Evolutionary conservation across 2,329 filamentous ascomycete species (phyloP).

Genomic region (Rasamsonia emersonii): DNA sequence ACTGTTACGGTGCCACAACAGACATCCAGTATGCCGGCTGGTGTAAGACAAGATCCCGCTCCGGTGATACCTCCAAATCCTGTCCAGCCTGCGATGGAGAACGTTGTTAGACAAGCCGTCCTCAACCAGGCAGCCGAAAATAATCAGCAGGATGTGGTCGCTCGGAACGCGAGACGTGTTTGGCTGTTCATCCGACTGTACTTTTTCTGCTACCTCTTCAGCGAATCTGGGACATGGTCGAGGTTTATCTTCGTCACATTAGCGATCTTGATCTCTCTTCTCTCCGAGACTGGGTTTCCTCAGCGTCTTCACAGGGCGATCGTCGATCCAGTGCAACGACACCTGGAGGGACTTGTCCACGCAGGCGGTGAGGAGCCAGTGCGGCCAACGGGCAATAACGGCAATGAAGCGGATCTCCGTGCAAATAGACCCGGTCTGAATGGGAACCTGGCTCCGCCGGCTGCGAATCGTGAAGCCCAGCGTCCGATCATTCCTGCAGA

Average conservation of each 20-base stretch:
- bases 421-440: neutral
- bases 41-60: constrained; percentile 1
- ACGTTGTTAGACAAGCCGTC: constrained; percentile 24
- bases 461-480: constrained; percentile 1
- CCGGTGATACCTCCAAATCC: constrained; percentile 9
- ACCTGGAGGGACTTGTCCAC: constrained; percentile 37
- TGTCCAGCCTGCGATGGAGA: constrained; percentile 17
- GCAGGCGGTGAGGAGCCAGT: constrained; percentile 16
- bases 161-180: constrained; percentile 35
- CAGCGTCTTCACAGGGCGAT: constrained; percentile 24
- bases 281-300: constrained; percentile 34
- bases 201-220: constrained; percentile 52
- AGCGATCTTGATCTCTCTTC: constrained; percentile 29
- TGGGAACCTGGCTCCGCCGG: neutral
- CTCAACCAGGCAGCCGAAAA: constrained; percentile 20
- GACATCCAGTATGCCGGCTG: constrained; percentile 1
- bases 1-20: constrained; percentile 10
- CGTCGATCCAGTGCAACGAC: constrained; percentile 33
- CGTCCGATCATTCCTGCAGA: constrained; percentile 7
- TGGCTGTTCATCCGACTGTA: constrained; percentile 53
- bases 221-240: constrained; percentile 39
- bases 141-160: constrained; percentile 26
- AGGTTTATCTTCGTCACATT: constrained; percentile 32
- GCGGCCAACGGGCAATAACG: constrained; percentile 2
- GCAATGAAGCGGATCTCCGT: constrained; percentile 3